A percentile compares a stretch with the other conserved stretches of the same genome.
phyloP scores from a whole-genome alignment of 2,329 filamentous ascomycete species.

The Trichoderma sp. region DNA sequence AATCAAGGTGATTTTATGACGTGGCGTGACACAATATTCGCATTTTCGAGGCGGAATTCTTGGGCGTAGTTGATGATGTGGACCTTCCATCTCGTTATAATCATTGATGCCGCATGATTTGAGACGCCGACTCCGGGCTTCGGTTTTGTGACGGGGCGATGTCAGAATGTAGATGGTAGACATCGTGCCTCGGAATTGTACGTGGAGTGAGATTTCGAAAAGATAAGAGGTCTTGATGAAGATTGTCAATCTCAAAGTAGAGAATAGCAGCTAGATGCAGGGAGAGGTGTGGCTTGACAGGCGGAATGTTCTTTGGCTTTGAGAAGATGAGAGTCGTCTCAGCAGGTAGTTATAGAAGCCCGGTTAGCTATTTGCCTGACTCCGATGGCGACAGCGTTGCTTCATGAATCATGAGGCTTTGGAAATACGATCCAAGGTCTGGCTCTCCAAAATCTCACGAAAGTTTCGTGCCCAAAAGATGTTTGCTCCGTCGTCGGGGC shows the following conservation, averaged over 20 bases:
- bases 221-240: not conserved
- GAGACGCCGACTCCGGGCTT: constrained; percentile 30
- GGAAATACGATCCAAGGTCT: constrained; percentile 26
- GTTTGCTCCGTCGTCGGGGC: constrained; percentile 14
- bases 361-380: not conserved
- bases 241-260: not conserved
- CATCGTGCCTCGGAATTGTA: constrained; percentile 26
- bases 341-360: not conserved
- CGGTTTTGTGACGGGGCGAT: constrained; percentile 32
- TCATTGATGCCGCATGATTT: constrained; percentile 27
- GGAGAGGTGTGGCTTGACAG: not conserved
- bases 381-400: not conserved
- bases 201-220: not conserved
- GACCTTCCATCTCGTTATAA: constrained; percentile 20
- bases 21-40: constrained; percentile 27
- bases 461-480: constrained; percentile 49
- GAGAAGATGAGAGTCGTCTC: not conserved
- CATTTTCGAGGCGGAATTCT: constrained; percentile 28
- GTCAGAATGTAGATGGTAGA: constrained; percentile 31
- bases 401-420: not conserved
- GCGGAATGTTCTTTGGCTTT: not conserved
- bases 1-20: constrained; percentile 24
- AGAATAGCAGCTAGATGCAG: not conserved
- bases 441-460: constrained; percentile 41
- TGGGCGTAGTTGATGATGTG: constrained; percentile 26